Evolutionary conservation across 2,329 filamentous ascomycete genomes (phyloP), one percentile per base, ranked within the genome.

Genomic region (Alternaria triticina): DNA sequence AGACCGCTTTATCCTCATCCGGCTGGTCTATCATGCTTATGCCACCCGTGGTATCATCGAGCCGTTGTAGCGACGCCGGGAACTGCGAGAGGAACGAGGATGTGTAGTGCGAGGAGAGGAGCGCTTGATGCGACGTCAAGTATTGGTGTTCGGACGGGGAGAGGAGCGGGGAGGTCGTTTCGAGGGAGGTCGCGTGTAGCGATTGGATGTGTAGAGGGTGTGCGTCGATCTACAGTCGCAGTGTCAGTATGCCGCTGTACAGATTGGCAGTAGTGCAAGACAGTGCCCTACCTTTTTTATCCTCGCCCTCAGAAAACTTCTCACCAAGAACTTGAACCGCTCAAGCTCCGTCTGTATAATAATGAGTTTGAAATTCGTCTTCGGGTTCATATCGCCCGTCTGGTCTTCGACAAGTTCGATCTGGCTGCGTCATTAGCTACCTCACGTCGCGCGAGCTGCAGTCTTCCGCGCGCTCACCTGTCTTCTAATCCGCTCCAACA

Each of bases 261-360:
- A 17, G 2, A 33, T 17, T 10, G 6, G 22, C 22, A 7, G 4
- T 2, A 20, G 4, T n/a, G 7, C n/a, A 20, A n/a, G 5, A 20
- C 9, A 40, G 6, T 7, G 10, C 62, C 54, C 6, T 77, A 93
- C 92, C 87, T 99, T 98, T 57, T 92, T 89, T 61, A 98, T 89
- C n/a, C 96, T 87, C 10, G 92, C 90, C 57, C 96, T 87, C 59
- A 99, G 81, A 69, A 95, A 91, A 68, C 91, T 91, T 64, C 96
- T 87, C 17, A 98, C 87, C 22, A 99, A 86, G 76, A 94, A 99
- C 82, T 97, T 97, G 82, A 92, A 96, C 49, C 96, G 87, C 79
- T 97, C 94, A 58, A 99, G 87, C 82, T 99, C 96, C 7, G 96
- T 98, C 83, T 99, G 96, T 58, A 97, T 90, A 66, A 99, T 91